phyloP scores from a whole-genome alignment of 768 basidiomycete genomes.

The Boletus coccyginus region DNA sequence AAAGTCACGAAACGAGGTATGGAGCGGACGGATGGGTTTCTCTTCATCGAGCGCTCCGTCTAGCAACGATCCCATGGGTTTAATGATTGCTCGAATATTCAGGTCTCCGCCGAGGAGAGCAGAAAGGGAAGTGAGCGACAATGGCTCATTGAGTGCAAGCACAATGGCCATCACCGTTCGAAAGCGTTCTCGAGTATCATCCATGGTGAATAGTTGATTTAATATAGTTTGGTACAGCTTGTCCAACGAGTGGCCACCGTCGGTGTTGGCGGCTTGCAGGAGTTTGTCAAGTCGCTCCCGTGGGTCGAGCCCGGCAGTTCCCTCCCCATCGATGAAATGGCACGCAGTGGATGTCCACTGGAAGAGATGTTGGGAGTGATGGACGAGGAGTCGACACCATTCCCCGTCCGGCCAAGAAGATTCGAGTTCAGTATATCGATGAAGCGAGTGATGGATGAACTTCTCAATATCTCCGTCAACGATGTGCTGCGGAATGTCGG shows the following conservation, averaged over 20 bases:
- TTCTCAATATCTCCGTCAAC: neutral
- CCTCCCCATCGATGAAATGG: constrained; percentile 8
- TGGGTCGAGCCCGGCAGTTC: neutral
- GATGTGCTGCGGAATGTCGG: neutral
- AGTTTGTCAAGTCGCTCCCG: too few relatives aligned
- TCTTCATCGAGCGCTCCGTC: neutral
- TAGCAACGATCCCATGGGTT: neutral
- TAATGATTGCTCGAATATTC: neutral
- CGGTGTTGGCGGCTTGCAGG: neutral
- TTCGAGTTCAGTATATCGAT: neutral
- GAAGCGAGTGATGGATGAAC: constrained; percentile 1
- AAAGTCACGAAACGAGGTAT: neutral
- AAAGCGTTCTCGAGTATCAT: neutral
- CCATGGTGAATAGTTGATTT: neutral
- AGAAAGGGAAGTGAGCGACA: neutral
- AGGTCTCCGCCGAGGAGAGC: neutral
- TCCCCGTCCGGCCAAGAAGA: constrained; percentile 3
- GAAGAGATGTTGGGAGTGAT: constrained; percentile 22
- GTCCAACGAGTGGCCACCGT: neutral
- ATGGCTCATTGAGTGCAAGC: neutral
- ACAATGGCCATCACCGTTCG: neutral
- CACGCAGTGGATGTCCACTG: constrained; percentile 17
- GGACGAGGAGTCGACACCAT: constrained; percentile 14
- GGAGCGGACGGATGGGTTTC: neutral
- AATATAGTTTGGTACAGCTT: neutral